Evolutionary conservation across 2,329 filamentous ascomycete species (phyloP).

Genomic region (Cladosporium sp.): DNA sequence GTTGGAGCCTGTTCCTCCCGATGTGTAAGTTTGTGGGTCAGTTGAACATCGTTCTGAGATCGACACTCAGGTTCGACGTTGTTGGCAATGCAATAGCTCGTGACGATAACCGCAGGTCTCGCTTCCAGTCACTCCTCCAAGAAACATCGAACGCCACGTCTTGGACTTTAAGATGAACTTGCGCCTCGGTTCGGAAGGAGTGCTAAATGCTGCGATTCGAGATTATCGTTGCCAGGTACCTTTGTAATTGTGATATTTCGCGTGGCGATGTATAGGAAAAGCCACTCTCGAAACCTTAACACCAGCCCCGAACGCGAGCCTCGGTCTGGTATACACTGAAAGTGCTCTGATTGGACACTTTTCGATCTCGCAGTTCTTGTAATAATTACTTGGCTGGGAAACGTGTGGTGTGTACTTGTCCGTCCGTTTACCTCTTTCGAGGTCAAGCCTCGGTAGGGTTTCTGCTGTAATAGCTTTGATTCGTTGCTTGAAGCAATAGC

Average conservation of each 20-base stretch:
- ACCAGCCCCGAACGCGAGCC: background rate
- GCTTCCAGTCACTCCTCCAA: background rate
- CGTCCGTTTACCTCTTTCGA: background rate
- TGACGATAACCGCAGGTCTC: background rate
- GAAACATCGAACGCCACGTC: background rate
- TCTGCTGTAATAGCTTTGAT: background rate
- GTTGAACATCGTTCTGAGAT: background rate
- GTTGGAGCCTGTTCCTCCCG: background rate
- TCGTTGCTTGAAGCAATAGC: background rate
- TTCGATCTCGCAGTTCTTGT: background rate
- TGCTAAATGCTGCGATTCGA: background rate
- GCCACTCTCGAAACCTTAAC: background rate
- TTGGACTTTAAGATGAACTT: background rate
- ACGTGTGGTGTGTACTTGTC: background rate
- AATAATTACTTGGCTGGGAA: background rate
- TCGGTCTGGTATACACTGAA: background rate
- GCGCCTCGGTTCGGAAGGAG: conserved; percentile 1
- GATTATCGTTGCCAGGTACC: background rate
- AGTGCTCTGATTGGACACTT: background rate
- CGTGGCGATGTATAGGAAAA: background rate
- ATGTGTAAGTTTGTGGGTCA: background rate
- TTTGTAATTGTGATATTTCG: background rate
- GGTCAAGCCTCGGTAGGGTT: background rate
- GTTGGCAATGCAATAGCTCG: background rate
- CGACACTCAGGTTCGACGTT: background rate